Percentiles rank a stretch among this genome's conserved stretches.
Evolutionary conservation across 371 early-diverging fungal genomes (phyloP).

Genomic region (Apophysomyces trapeziformis): DNA sequence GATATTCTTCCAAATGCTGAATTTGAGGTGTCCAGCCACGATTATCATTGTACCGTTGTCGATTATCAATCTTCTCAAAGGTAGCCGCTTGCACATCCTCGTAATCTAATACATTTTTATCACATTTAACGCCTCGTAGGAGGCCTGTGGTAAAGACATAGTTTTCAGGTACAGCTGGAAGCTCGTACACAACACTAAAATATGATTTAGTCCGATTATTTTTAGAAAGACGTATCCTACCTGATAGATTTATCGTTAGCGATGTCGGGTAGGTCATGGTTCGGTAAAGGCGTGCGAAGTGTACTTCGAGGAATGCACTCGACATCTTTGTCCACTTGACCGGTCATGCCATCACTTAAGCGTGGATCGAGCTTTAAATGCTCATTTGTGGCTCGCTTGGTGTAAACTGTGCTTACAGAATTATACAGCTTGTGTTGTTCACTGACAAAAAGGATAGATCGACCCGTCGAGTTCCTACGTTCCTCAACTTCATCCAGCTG

Average conservation of each 20-base stretch:
- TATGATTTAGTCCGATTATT: neutral
- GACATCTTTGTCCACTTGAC: constrained; percentile 67
- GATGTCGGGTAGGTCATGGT: constrained; percentile 63
- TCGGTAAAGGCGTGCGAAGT: constrained; percentile 68
- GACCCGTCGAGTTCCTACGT: constrained; percentile 77
- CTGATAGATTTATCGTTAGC: constrained; percentile 61
- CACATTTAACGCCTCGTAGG: constrained; percentile 58
- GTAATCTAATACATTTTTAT: constrained; percentile 40
- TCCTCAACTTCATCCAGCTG: constrained; percentile 79
- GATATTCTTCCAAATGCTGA: constrained; percentile 51
- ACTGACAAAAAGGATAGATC: constrained; percentile 74
- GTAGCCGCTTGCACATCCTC: constrained; percentile 63
- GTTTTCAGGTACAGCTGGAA: constrained; percentile 49
- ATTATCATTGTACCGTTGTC: constrained; percentile 28
- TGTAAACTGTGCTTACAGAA: constrained; percentile 65
- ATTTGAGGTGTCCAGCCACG: constrained; percentile 50
- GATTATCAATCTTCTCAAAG: constrained; percentile 46
- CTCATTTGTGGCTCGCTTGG: constrained; percentile 54
- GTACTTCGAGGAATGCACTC: constrained; percentile 76
- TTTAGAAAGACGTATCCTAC: constrained; percentile 16
- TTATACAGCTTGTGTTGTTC: constrained; percentile 71
- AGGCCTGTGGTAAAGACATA: constrained; percentile 52
- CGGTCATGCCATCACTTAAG: constrained; percentile 64
- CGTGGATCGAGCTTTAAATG: constrained; percentile 60
- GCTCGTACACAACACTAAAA: constrained; percentile 54